Conservation (phyloP, 2,329 filamentous ascomycete species). For the Teratosphaeria zuluensis region DNA sequence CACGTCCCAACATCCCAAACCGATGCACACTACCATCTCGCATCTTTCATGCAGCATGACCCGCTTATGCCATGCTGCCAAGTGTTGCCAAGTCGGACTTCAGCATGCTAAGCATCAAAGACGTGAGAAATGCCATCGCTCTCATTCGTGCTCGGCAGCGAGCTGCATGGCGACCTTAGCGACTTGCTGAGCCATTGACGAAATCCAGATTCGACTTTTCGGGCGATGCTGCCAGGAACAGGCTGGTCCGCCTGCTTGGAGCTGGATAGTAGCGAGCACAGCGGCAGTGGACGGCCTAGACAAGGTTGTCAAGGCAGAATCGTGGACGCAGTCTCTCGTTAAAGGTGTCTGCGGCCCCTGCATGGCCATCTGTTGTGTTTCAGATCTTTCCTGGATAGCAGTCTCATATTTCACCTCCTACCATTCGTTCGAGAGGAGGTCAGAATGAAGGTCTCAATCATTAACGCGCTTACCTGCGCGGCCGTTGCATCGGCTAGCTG, state of each 20-base stretch:
- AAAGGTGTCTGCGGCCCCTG: neutral
- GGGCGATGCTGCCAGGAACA: neutral
- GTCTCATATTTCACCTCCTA: neutral
- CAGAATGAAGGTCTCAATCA: constrained; percentile 11
- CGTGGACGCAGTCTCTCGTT: neutral
- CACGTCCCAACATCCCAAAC: neutral
- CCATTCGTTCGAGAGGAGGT: neutral
- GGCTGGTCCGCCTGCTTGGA: too few species aligned
- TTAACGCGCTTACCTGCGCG: constrained; percentile 12
- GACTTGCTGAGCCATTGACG: neutral
- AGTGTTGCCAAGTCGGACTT: neutral
- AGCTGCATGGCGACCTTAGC: neutral
- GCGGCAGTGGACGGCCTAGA: neutral
- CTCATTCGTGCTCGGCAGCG: neutral
- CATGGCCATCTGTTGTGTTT: neutral
- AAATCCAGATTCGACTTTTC: neutral
- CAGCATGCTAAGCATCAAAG: neutral
- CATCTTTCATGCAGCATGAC: neutral
- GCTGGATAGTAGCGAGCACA: neutral
- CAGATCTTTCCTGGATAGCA: neutral
- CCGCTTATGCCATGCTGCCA: neutral
- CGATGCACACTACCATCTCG: neutral
- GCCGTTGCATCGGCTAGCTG: constrained; percentile 20
- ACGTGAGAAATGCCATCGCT: neutral
- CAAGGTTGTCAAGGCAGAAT: neutral